Conservation (phyloP, 441 rosid genomes). For the Euphorbia schlechtendalii region DNA sequence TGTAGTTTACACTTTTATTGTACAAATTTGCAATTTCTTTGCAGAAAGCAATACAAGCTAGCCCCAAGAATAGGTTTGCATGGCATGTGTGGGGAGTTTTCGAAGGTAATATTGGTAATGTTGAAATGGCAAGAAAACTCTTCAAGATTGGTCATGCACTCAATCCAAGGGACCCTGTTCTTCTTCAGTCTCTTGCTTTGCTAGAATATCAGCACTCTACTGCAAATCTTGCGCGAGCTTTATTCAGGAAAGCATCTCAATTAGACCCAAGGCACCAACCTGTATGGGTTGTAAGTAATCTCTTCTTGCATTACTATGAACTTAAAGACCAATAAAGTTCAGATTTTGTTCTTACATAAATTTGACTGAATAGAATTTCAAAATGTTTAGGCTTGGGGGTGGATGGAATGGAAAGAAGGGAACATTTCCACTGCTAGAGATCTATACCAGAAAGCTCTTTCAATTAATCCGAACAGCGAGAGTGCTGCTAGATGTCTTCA, state of each 20-base stretch:
- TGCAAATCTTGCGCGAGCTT: slow-evolving; percentile 61
- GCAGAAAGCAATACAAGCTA: slow-evolving; percentile 87
- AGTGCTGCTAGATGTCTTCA: slow-evolving; percentile 89
- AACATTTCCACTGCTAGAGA: slow-evolving; percentile 67
- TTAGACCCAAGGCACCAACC: slow-evolving; percentile 85
- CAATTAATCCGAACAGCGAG: slow-evolving; percentile 62
- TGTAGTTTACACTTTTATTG: neutral
- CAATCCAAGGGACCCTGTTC: slow-evolving; percentile 92
- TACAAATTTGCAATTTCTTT: slow-evolving; percentile 10
- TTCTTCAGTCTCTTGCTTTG: slow-evolving; percentile 86
- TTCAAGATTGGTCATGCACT: slow-evolving; percentile 80
- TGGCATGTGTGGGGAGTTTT: slow-evolving; percentile 98
- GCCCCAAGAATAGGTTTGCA: slow-evolving; percentile 91
- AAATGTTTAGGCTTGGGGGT: slow-evolving; percentile 81
- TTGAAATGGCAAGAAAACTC: slow-evolving; percentile 72
- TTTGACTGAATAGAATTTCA: slow-evolving; percentile 10
- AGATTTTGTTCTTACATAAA: neutral
- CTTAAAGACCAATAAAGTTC: neutral
- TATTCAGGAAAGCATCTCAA: slow-evolving; percentile 76
- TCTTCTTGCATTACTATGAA: slow-evolving; percentile 3
- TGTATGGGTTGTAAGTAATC: slow-evolving; percentile 81
- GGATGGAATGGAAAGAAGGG: slow-evolving; percentile 99
- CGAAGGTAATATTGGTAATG: slow-evolving; percentile 65
- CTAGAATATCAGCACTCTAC: slow-evolving; percentile 79
- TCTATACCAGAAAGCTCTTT: slow-evolving; percentile 66